Evolutionary conservation across 2,329 filamentous ascomycete species (phyloP).

Genomic region (Botrytis medusae): DNA sequence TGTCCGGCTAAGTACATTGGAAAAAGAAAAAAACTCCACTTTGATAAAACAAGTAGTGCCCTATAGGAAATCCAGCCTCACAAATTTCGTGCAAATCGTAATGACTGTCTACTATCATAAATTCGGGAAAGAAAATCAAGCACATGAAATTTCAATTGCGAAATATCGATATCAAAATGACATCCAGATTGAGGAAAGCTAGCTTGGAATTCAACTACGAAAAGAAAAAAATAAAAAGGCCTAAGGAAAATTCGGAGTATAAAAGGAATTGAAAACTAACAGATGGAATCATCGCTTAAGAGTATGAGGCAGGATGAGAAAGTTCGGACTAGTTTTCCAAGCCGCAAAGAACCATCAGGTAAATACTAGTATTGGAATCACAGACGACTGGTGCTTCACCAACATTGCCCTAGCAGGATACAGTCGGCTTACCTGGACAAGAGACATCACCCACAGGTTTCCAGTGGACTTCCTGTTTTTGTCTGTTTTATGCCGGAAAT

Average conservation of each 20-base stretch:
- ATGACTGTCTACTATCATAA: background rate
- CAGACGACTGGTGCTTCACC: background rate
- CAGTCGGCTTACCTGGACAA: background rate
- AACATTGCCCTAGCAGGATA: background rate
- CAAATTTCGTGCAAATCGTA: background rate
- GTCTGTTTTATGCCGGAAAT: too few relatives aligned
- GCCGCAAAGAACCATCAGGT: background rate
- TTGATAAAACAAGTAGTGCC: background rate
- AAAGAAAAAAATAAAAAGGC: background rate
- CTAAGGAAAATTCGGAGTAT: background rate
- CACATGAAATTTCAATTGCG: background rate
- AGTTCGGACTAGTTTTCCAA: background rate
- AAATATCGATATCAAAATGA: background rate
- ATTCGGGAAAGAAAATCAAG: background rate
- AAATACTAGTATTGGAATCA: background rate
- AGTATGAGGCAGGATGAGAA: background rate
- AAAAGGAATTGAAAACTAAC: background rate
- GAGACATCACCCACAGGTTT: background rate
- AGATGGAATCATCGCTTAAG: background rate
- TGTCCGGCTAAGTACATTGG: background rate
- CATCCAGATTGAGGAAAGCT: background rate
- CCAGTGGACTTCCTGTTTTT: too few relatives aligned
- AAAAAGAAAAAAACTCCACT: background rate
- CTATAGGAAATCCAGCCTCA: accelerated
- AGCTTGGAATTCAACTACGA: background rate